phyloP scores from a whole-genome alignment of 2,329 filamentous ascomycete species.

The Chrysoporthe deuterocubensis region DNA sequence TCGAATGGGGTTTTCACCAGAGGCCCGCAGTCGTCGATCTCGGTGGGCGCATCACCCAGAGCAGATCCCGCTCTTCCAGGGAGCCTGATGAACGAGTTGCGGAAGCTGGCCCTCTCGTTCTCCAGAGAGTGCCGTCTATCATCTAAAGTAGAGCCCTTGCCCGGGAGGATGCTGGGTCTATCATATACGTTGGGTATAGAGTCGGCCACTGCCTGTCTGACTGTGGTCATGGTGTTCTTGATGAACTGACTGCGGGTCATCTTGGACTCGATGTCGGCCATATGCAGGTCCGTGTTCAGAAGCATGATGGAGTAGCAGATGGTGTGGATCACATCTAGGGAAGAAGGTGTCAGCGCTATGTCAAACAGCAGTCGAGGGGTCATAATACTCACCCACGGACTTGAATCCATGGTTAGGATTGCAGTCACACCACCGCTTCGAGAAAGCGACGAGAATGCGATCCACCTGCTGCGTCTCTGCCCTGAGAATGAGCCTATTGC shows the following conservation, averaged over 20 bases:
- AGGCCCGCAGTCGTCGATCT: constrained; percentile 67
- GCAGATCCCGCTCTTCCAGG: constrained; percentile 51
- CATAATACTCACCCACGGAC: constrained; percentile 66
- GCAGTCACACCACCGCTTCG: constrained; percentile 89
- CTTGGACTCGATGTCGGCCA: constrained; percentile 93
- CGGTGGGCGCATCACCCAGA: constrained; percentile 43
- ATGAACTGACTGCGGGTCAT: constrained; percentile 96
- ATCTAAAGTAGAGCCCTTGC: constrained; percentile 37
- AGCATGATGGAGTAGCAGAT: constrained; percentile 96
- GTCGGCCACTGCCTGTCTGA: constrained; percentile 76
- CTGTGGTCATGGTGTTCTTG: constrained; percentile 93
- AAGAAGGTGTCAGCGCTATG: background rate
- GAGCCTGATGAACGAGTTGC: constrained; percentile 54
- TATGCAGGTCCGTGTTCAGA: constrained; percentile 92
- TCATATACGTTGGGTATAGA: constrained; percentile 71
- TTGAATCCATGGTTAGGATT: constrained; percentile 95
- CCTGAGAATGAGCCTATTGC: constrained; percentile 78
- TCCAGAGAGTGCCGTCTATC: constrained; percentile 41
- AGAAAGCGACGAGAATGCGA: constrained; percentile 87
- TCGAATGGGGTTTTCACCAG: constrained; percentile 78
- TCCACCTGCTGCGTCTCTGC: constrained; percentile 98
- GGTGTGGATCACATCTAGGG: constrained; percentile 86
- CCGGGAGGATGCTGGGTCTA: constrained; percentile 58
- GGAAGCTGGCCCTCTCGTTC: constrained; percentile 45
- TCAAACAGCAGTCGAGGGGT: background rate